Base-by-base conservation (phyloP, 305 asterid genomes). In the Fraxinus angustifolia region DNA sequence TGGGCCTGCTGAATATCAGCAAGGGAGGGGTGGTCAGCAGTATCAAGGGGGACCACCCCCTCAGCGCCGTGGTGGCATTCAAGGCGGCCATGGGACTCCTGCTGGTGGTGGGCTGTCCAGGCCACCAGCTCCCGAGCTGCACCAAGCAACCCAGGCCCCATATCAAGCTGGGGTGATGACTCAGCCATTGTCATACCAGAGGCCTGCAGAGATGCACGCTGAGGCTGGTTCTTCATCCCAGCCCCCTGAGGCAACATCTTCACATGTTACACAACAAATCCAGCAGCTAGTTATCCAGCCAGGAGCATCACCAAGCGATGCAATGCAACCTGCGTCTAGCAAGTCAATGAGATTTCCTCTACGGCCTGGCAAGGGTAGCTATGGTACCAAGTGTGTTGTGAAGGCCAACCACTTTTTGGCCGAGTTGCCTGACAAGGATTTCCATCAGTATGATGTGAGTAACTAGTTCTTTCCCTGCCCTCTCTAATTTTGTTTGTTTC, bases 401-500 rank as follows among this genome's bases (percentile, higher is more conserved):
- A 95, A 90, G 84, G 99, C 99, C 17, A 95, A 95, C 71, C 99
- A 95, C 86, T 95, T 95, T 78, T 91, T 95, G n/a, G 99, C 93
- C 0, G 92, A 91, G 87, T 88, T 95, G 12, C 97, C 98, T 1
- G 96, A 95, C 79, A 92, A 94, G 77, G 99, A 95, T 82, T 83
- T 95, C 88, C 97, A 93, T 78, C 98, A 95, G 53, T 95, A 95
- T 87, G 99, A 95, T 77, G 99, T 93, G 78, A 87, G 96, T 45
- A 45, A 45, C 56, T 12, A 45, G 56, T 81, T 68, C 60, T 81
- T 67, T 56, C 17, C 60, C 16, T 78, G 70, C 75, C 70, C 62
- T 68, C 30, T 68, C 0, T 77, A 42, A 50, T 79, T 45, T 58
- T 84, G 7, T 77, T 56, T 1, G 16, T 19, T 77, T 77, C 33